Evolutionary conservation across 2,329 filamentous ascomycete genomes (phyloP), one percentile per base, ranked within the genome.

Genomic region (Fusarium pseudograminearum): DNA sequence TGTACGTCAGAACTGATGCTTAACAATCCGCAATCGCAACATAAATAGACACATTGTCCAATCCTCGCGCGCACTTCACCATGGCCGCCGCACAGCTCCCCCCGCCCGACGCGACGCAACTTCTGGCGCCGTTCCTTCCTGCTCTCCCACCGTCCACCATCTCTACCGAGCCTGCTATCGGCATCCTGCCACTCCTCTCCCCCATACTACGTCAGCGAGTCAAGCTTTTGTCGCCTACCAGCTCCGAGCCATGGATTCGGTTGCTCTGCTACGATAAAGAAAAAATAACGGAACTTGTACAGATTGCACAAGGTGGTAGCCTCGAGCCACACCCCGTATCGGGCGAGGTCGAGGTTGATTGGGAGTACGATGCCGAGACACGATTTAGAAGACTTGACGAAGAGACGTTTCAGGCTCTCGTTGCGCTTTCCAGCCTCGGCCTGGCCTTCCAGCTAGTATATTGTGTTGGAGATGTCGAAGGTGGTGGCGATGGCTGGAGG

Each of bases 261-360:
- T 83, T 94, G 33, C 84, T 95, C 26, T 91, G 88, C 76, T 94
- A 93, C 82, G 87, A 92, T 73, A 74, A 83, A 10, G 78, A 84
- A 67, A 85, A 85, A 67, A 82, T 84, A 5, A 81, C 86, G 44
- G 86, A 83, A 69, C 83, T 95, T 20, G 83, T 85, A n/a, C 82
- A 87, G 61, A 81, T 91, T 16, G 88, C 89, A 33, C 85, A 86
- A 71, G 85, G 86, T 58, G 87, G 91, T 55, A 81, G 85, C 46
- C 82, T 95, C 33, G 91, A 94, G 77, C 91, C 91, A n/a, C 93
- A 96, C 74, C 93, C 93, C 5, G 88, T 91, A 7, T 93, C 91
- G 4, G 92, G 92, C 56, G 92, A 94, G 78, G 87, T 95, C 56
- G 92, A 95, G 80, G 80, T 94, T 22, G 89, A 92, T 77, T 88